Evolutionary conservation across 495 filamentous ascomycete species (phyloP), one percentile per base, ranked within the genome.

Genomic region (Penicillium manginii): DNA sequence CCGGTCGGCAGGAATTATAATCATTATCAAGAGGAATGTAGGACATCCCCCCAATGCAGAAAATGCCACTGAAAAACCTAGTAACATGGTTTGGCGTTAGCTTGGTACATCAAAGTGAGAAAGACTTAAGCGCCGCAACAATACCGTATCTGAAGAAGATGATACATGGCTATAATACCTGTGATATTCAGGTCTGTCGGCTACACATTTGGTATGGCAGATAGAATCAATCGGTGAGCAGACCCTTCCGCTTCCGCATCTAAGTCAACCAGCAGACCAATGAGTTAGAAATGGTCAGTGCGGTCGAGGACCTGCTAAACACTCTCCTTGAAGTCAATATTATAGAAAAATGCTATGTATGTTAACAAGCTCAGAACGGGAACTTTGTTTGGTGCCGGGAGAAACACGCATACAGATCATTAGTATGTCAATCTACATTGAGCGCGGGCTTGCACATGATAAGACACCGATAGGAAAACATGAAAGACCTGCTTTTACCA

Each of bases 161-260:
- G 10, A 64, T 75, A 43, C 52, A 66, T 54, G 56, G 65, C 12
- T 72, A 67, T 52, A 65, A 72, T 26, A 63, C 52, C 31, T 67
- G 40, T 40, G 50, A 62, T 17, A 47, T 51, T 12, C 43, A 59
- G n/a, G 60, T 56, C 40, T 55, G 59, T 14, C 60, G 65, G 32
- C 57, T 74, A 12, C 26, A 26, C 60, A 68, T 60, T 49, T 77
- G 21, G 65, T 77, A 8, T 75, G 63, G 67, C 55, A 75, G 42
- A 35, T 77, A 40, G 45, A 68, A 17, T 35, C 33, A 15, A 33
- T 55, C n/a, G 52, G 52, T 55, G 33, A 47, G 26, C 19, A 18
- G n/a, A 47, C 2, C 40, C 40, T 43, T 43, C 8, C 12, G 40
- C n/a, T 55, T 15, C 52, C 9, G 26, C 26, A 29, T 29, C 26